Evolutionary conservation across 441 rosid genomes (phyloP).

Genomic region (Pelargonium myrrhifolium): DNA sequence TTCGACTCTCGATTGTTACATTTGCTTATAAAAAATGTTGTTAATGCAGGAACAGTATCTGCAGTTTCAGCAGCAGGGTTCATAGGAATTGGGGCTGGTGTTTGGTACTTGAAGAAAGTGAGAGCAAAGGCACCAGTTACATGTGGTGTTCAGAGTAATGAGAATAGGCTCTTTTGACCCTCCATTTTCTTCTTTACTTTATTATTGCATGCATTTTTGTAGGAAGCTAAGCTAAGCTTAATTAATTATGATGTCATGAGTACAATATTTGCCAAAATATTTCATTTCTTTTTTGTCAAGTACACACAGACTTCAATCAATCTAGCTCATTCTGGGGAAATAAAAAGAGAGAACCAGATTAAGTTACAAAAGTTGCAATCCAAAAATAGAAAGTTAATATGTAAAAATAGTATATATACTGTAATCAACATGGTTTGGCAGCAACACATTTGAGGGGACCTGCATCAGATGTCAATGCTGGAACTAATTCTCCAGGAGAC

Average conservation of each 20-base stretch:
- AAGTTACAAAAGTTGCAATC: no score
- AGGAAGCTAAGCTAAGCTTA: not conserved
- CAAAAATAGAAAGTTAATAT: no score
- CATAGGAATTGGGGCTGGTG: not conserved
- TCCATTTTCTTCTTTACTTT: not conserved
- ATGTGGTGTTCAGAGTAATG: not conserved
- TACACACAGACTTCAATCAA: no score
- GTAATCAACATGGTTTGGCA: constrained; percentile 47
- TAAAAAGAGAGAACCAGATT: no score
- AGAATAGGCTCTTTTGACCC: not conserved
- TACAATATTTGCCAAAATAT: not conserved
- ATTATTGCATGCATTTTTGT: not conserved
- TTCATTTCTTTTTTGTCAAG: no score
- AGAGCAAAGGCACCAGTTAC: not conserved
- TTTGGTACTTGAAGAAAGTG: not conserved
- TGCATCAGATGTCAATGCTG: constrained; percentile 40
- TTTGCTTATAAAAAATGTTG: no score
- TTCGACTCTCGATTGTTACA: no score
- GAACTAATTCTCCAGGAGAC: constrained; percentile 41
- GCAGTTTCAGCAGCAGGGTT: not conserved
- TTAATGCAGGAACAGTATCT: not conserved
- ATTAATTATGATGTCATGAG: not conserved
- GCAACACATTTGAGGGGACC: constrained; percentile 49
- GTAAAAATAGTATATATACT: no score
- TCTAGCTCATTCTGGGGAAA: no score